These are phyloP conservation scores for Wickerhamiella alocasiicola DNA, from an alignment of 805 yeast genomes.

Conservation along the genomic window DNA sequence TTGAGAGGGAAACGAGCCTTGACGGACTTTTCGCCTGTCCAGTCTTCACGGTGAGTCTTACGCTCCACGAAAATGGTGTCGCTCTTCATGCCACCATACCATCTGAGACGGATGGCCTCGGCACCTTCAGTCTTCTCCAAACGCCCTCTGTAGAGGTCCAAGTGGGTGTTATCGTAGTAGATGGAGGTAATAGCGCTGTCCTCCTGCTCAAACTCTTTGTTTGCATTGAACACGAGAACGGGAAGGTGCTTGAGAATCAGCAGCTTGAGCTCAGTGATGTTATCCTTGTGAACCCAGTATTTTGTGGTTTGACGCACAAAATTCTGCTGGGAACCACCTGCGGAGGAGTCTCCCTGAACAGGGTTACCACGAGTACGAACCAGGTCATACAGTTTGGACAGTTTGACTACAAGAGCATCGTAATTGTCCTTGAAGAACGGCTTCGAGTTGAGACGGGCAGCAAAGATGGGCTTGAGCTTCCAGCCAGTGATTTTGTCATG, in stretches of 20 bases:
- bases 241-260: conserved; percentile 90
- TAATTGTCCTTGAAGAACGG: conserved; percentile 94
- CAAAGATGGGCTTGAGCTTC: conserved; percentile 81
- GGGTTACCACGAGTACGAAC: conserved; percentile 96
- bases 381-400: conserved; percentile 78
- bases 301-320: conserved; percentile 97
- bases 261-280: conserved; percentile 89
- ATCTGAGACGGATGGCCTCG: conserved; percentile 92
- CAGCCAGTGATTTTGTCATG: conserved; percentile 83
- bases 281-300: conserved; percentile 99
- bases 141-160: conserved; percentile 90
- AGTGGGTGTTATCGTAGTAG: conserved; percentile 78
- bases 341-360: conserved; percentile 83
- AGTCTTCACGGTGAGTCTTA: conserved; percentile 96
- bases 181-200: conserved; percentile 96
- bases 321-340: conserved; percentile 98
- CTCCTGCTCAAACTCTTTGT: conserved; percentile 88
- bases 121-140: conserved; percentile 96
- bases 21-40: conserved; percentile 99
- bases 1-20: conserved; percentile 90
- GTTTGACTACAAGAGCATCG: conserved; percentile 75
- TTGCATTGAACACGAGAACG: conserved; percentile 89
- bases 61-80: conserved; percentile 92
- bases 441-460: conserved; percentile 81
- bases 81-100: conserved; percentile 97